These are phyloP conservation scores for Zea luxurians DNA, from an alignment of 176 grass and related monocot genomes.

Conservation along the genomic window DNA sequence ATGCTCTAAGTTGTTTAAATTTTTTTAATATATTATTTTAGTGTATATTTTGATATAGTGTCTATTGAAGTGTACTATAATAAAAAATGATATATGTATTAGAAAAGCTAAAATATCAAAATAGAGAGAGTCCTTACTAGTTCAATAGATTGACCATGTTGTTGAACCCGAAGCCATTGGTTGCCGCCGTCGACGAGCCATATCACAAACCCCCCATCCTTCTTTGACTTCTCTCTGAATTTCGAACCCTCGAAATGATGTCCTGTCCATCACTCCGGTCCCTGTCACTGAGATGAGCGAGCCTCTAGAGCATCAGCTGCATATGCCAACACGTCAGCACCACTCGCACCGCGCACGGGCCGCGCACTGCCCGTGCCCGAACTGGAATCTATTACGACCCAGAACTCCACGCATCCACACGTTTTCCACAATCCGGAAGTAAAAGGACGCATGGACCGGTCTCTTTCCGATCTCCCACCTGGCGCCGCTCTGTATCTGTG, in stretches of 20 bases:
- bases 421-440: constrained; percentile 39
- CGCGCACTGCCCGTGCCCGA: not conserved
- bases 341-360: not conserved
- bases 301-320: not conserved
- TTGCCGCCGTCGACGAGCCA: not conserved
- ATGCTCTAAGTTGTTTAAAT: too few species aligned
- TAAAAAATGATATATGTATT: too few species aligned
- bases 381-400: not conserved
- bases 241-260: not conserved
- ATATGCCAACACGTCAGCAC: not conserved
- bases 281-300: not conserved
- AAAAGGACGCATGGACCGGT: not conserved
- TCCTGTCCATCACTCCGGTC: not conserved
- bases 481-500: constrained; percentile 4
- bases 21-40: too few species aligned
- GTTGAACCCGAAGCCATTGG: not conserved
- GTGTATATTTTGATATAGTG: too few species aligned
- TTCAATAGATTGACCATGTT: too few species aligned
- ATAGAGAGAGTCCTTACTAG: too few species aligned
- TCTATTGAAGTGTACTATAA: too few species aligned
- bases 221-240: not conserved
- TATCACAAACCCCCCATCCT: not conserved
- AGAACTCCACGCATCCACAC: constrained; percentile 25
- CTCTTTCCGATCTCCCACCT: constrained; percentile 15
- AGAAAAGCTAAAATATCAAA: too few species aligned